A percentile compares a stretch with the other conserved stretches of the same genome.
Conservation (phyloP, 148 eudicot species). For the Dysphania ambrosioides region DNA sequence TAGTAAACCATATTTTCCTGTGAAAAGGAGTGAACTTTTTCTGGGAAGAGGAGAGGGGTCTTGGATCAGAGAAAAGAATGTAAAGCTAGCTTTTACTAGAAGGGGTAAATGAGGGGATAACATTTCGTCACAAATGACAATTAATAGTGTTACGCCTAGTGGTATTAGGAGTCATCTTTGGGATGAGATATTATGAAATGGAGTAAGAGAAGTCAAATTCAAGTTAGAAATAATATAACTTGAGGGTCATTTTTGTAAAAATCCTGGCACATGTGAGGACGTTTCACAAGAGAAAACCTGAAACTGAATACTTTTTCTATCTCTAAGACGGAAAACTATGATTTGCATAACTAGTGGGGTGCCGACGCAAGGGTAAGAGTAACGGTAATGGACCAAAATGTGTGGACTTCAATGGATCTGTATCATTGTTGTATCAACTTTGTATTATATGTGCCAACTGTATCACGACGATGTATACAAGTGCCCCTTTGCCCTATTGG, state of each 20-base stretch:
- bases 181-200: neutral
- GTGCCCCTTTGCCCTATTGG: neutral
- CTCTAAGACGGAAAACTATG: neutral
- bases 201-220: neutral
- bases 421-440: neutral
- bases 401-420: neutral
- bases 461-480: neutral
- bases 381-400: neutral
- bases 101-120: too few species aligned
- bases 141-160: neutral
- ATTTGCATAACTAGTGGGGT: neutral
- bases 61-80: neutral
- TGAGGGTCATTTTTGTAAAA: neutral
- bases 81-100: too few species aligned
- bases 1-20: conserved; percentile 8
- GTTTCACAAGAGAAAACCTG: neutral
- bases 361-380: neutral
- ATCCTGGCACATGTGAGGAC: neutral
- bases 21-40: neutral
- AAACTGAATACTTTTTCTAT: neutral
- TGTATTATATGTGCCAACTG: neutral
- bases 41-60: neutral
- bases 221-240: too few species aligned
- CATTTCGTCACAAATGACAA: neutral
- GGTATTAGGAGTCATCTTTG: neutral